Base-by-base conservation (phyloP, 257 asterid species). In the Solanum clarkiae region DNA sequence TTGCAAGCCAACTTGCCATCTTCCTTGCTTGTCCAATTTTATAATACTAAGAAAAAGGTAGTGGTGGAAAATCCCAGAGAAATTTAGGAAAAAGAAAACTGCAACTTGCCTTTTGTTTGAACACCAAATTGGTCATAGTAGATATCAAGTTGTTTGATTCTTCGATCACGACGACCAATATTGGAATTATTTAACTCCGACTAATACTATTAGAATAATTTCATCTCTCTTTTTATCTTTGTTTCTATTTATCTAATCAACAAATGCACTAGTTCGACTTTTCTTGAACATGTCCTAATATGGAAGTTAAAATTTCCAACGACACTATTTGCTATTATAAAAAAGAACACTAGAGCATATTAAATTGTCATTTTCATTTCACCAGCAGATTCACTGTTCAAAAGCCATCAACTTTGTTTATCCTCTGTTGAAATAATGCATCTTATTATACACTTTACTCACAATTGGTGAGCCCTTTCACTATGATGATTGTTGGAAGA, bases 61-160 rank as follows among this genome's bases (percentile, higher is more conserved):
- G 42, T 36, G 42, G 42, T 6, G 42, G 7, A 36, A 36, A 36
- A 36, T 36, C 57, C 47, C 9, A 81, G 45, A 57, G 66, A 68
- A 47, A 68, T 53, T 75, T 85, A 60, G 69, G 22, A 80, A 88
- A 6, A 72, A 49, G 36, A 62, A 75, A 44, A 44, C 53, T 56
- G 18, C 94, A 91, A 90, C 85, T 91, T 87, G 93, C 29, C 20
- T 54, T 87, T 86, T 80, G 45, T 86, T 86, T 68, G 89, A 22
- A 86, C 84, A 90, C 13, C 94, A 88, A 91, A 77, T 91, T 88
- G 95, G 20, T 55, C 71, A 13, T 24, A 14, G 51, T 24, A 14
- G 49, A 69, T 83, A 69, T 84, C 89, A 53, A 84, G 49, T 29
- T 18, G 51, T 29, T 82, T 49, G 83, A 81, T 81, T 84, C 83